Base-by-base conservation (phyloP, 2,329 filamentous ascomycete species). In the Coniochaeta ligniaria region DNA sequence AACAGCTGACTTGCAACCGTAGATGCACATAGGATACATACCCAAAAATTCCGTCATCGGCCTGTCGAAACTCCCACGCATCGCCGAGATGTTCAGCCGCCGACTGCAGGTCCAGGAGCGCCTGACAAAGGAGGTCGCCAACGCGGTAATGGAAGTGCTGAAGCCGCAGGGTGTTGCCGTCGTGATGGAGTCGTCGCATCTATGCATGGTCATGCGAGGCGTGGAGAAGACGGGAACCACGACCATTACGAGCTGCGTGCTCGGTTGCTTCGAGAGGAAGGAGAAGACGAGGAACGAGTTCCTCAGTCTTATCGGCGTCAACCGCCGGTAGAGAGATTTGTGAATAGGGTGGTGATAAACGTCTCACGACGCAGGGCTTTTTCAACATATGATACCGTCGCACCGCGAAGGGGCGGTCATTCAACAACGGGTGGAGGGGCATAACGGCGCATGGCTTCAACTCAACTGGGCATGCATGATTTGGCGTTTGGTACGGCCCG, bases 11-110 rank as follows among this genome's bases (percentile, higher is more conserved):
- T 11, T 22, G 26, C 14, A 36, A 31, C 6, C 26, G 17, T 66
- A 96, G 91, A 98, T 99, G 91, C 95, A 99, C 77, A 98, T 99
- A 68, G 95, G 93, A 61, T 99, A 99, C 76, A 98, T 99, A 64
- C 95, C 95, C 33, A 87, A 88, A 70, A 86, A 92, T 71, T 87
- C 93, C 62, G 93, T 99, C 59, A 92, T 99, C 63, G 95, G 95
- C 57, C 88, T 99, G 59, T 97, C 93, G 35, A 99, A 99, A 74
- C 83, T 99, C 57, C 94, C 94, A 28, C 89, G 95, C 64, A 94
- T 99, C 66, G 95, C 94, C 60, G 93, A 99, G 71, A 96, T 99
- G 91, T 99, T 96, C 77, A 89, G 90, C 56, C 89, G 95, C 59
- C 83, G 95, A 60, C 82, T 99, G 5, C 95, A 99, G 75, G 94